Evolutionary conservation across 768 basidiomycete genomes (phyloP).

Genomic region (Mycena galericulata): DNA sequence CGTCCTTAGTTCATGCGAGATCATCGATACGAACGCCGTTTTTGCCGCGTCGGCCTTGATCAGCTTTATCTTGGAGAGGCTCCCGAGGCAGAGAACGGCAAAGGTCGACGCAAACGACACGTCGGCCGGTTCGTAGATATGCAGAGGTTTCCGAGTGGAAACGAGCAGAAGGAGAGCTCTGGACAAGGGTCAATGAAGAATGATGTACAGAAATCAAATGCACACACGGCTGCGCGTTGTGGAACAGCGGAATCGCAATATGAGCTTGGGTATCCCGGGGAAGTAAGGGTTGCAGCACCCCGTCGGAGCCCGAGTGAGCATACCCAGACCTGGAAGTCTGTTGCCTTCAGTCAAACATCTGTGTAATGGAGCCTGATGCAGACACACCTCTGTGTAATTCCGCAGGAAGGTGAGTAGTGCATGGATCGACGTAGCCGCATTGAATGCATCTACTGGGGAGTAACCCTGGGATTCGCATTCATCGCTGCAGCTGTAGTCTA

Average conservation of each 20-base stretch:
- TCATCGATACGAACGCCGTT: constrained; percentile 16
- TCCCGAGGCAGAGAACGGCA: constrained; percentile 18
- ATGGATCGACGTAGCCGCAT: neutral
- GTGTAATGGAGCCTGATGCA: neutral
- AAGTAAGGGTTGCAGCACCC: constrained; percentile 9
- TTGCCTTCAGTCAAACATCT: neutral
- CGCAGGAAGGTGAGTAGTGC: constrained; percentile 10
- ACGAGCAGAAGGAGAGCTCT: constrained; percentile 21
- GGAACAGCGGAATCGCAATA: constrained; percentile 20
- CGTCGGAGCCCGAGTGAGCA: constrained; percentile 4
- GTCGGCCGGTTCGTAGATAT: constrained; percentile 12
- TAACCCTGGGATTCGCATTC: neutral
- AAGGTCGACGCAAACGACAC: constrained; percentile 23
- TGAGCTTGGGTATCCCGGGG: constrained; percentile 3
- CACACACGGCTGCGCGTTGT: constrained; percentile 17
- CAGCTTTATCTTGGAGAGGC: constrained; percentile 21
- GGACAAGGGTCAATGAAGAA: neutral
- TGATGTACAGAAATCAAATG: neutral
- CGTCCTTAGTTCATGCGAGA: constrained; percentile 18
- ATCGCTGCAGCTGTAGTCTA: constrained; percentile 22
- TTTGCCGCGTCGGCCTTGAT: constrained; percentile 22
- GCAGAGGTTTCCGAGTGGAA: neutral
- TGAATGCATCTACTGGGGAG: constrained; percentile 8
- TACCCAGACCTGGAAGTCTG: constrained; percentile 11
- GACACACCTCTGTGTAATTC: constrained; percentile 6